Conservation (phyloP, 2,329 filamentous ascomycete genomes). For the Aspergillaceae sp. region DNA sequence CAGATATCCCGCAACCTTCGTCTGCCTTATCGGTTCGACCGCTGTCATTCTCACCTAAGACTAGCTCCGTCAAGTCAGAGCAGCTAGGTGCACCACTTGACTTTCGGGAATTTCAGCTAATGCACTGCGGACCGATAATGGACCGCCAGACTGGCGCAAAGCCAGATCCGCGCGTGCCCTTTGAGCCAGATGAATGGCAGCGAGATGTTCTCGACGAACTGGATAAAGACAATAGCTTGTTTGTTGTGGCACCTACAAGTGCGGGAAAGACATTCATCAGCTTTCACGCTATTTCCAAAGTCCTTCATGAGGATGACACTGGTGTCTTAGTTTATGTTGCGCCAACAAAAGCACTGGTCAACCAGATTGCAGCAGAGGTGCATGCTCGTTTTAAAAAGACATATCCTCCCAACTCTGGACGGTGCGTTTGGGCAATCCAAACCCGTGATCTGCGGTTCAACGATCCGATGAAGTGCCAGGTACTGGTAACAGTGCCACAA, state of each 20-base stretch:
- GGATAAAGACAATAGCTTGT: conserved; percentile 59
- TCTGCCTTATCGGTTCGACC: not conserved
- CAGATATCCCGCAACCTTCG: not conserved
- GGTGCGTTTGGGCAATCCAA: conserved; percentile 70
- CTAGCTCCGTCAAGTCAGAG: not conserved
- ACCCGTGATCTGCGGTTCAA: conserved; percentile 69
- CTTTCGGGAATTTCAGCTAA: conserved; percentile 52
- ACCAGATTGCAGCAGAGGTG: conserved; percentile 73
- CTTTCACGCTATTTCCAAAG: conserved; percentile 74
- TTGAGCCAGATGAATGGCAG: conserved; percentile 71
- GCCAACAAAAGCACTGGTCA: conserved; percentile 72
- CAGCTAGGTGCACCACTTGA: not conserved
- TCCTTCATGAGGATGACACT: conserved; percentile 59
- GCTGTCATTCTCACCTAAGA: not conserved
- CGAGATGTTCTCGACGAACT: conserved; percentile 63
- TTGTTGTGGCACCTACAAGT: conserved; percentile 69
- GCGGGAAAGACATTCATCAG: conserved; percentile 76
- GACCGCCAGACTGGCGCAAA: conserved; percentile 61
- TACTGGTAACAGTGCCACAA: conserved; percentile 69
- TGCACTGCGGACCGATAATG: conserved; percentile 61
- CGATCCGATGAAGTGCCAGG: conserved; percentile 61
- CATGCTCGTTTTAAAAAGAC: conserved; percentile 65
- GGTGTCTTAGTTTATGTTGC: conserved; percentile 69
- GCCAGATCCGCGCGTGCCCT: conserved; percentile 46
- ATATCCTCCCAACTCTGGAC: conserved; percentile 47